Base-by-base conservation (phyloP, 148 eudicot species). In the Spergularia marina region DNA sequence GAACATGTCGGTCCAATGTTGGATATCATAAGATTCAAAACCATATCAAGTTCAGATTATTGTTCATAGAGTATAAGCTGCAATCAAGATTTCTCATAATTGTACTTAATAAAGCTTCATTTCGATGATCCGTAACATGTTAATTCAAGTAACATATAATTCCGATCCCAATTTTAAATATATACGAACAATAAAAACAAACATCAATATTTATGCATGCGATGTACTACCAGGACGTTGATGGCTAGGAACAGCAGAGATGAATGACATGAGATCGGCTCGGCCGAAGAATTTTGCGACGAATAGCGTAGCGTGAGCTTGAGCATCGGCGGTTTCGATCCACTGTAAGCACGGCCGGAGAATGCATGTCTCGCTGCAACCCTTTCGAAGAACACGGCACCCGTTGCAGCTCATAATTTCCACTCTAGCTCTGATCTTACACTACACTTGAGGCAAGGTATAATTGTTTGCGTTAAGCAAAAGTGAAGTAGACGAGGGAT, bases 231-330 rank as follows among this genome's bases (percentile, higher is more conserved):
- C 93, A 12, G 89, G 78, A 21, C 88, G 80, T 53, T 81, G 81
- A 72, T 18, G 72, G 41, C 23, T 70, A 10, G 88, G 85, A 11
- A 87, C 93, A 57, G 86, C 83, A 74, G 88, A 71, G 75, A 89
- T 89, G 84, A 87, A 86, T 30, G 86, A 65, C 76, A 89, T 73
- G 64, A 89, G 91, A 78, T 86, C 91, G 65, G 86, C 80, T 1
- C 89, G 88, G 70, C 93, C 93, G 47, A 87, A 89, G 83, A 89
- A 89, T 82, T 87, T 87, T 65, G 93, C 84, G 58, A 89, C 83
- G 56, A 89, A 89, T 70, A 87, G 85, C 4, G 89, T 87, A 40
- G 93, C 93, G 71, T 86, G 75, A 23, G 65, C 88, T 74, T 89
- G 90, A 10, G 91, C 85, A 66, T 84, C 74, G 3, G 91, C 74